phyloP scores from a whole-genome alignment of 2,329 filamentous ascomycete species.

The Microcera coccophila region DNA sequence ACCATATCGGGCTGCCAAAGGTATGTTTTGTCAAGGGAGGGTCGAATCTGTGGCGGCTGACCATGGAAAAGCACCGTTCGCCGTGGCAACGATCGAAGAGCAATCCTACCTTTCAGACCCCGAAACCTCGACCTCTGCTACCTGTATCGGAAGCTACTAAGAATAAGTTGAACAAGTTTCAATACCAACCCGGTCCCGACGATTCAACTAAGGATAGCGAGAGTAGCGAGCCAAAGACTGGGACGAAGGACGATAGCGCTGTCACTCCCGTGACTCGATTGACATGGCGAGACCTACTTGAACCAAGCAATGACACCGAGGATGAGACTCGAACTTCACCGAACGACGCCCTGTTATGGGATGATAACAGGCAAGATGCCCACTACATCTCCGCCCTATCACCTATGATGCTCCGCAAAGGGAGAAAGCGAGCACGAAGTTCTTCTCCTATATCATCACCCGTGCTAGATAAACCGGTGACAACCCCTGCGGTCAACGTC shows the following conservation, averaged over 20 bases:
- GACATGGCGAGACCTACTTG: conserved; percentile 57
- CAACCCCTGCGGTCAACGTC: conserved; percentile 53
- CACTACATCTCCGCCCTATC: conserved; percentile 40
- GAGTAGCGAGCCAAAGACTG: conserved; percentile 6
- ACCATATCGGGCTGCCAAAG: conserved; percentile 31
- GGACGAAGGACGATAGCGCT: conserved; percentile 21
- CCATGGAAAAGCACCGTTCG: conserved; percentile 33
- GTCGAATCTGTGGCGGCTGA: conserved; percentile 9
- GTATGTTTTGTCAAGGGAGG: conserved; percentile 22
- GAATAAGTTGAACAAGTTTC: conserved; percentile 58
- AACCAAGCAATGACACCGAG: conserved; percentile 39
- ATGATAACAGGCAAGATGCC: conserved; percentile 44
- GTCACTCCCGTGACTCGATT: conserved; percentile 50
- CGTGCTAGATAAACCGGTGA: conserved; percentile 41
- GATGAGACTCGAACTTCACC: conserved; percentile 51
- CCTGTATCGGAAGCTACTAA: conserved; percentile 57
- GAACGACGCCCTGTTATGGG: conserved; percentile 60
- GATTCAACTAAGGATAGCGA: conserved; percentile 14
- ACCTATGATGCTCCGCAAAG: conserved; percentile 47
- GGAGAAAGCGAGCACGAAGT: conserved; percentile 66
- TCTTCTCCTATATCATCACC: conserved; percentile 72
- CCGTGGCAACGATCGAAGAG: conserved; percentile 55
- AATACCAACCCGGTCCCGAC: conserved; percentile 31
- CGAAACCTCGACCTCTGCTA: conserved; percentile 37
- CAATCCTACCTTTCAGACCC: conserved; percentile 41